Evolutionary conservation across 495 filamentous ascomycete species (phyloP), one percentile per base, ranked within the genome.

Genomic region (Alectoria sarmentosa): DNA sequence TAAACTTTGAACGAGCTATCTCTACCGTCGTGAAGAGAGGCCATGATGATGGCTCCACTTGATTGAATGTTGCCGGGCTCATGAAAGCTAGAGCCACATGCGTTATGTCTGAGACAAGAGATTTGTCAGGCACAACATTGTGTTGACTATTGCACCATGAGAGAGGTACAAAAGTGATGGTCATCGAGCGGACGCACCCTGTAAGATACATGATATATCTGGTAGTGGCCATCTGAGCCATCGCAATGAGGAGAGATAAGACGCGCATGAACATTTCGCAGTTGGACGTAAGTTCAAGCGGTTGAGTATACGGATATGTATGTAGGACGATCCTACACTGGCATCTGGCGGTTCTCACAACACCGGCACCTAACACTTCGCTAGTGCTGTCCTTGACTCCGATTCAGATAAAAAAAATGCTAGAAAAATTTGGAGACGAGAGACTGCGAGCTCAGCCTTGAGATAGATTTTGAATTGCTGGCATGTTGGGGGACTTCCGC

Each of bases 41-140:
- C 74, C 77, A 82, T 21, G 77, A 79, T 6, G 76, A 72, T 0
- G 79, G 70, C 0, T 74, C 72, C 28, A 77, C 77, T 5, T 77
- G 74, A 69, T 86, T 88, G 78, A 91, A 90, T 19, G 76, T 67
- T 19, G 75, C 76, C 0, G 87, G 80, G 17, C 75, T 78, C 70
- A 89, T 87, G 65, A 91, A 90, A 1, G 83, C 86, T 72, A 90
- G 77, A 26, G 86, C 83, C 4, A 88, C 88, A 74, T 90, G 84
- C 7, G 83, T 84, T 10, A 87, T 75, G 39, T 79, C 69, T 21
- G 70, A 70, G 21, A 83, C 75, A 11, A 83, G 72, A 23, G 76
- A 63, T 17, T 69, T 52, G 10, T 79, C 74, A 19, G 84, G 84
- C 10, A 81, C 68, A 26, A 82, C 68, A 42, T 78, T 76, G 61